These are phyloP conservation scores for Thelonectria blattea DNA, from an alignment of 2,329 filamentous ascomycete genomes.

Conservation along the genomic window DNA sequence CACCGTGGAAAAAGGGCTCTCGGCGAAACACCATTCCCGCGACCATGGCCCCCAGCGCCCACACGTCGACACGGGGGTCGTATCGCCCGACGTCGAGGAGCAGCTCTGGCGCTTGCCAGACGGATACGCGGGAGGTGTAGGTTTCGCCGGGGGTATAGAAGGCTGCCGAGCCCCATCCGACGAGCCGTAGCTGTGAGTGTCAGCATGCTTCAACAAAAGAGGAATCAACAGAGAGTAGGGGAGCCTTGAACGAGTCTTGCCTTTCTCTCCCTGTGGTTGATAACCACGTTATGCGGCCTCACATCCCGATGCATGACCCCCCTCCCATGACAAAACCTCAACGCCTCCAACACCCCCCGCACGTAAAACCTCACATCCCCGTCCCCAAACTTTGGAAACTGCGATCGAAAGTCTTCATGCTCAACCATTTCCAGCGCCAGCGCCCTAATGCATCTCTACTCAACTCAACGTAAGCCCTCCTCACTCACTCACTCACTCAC, in stretches of 20 bases:
- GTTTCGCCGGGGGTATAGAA: constrained; percentile 13
- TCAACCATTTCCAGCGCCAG: constrained; percentile 1
- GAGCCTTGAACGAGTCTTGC: neutral
- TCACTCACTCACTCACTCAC: no score
- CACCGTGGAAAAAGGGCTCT: constrained; percentile 97
- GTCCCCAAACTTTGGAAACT: constrained; percentile 7
- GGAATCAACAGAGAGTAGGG: no score
- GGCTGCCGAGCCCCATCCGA: constrained; percentile 12
- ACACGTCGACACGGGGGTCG: constrained; percentile 98
- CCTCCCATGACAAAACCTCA: constrained; percentile 7
- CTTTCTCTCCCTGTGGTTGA: constrained; percentile 4
- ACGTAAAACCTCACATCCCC: constrained; percentile 7
- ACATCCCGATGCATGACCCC: constrained; percentile 19
- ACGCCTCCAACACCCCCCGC: constrained; percentile 10
- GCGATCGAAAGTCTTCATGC: neutral
- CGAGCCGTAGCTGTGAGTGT: neutral
- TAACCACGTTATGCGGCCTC: constrained; percentile 12
- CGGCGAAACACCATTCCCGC: constrained; percentile 99
- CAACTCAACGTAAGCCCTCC: neutral
- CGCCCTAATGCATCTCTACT: neutral
- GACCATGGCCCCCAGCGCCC: constrained; percentile 98
- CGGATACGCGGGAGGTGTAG: neutral
- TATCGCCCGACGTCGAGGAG: constrained; percentile 97
- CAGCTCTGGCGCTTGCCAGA: constrained; percentile 91
- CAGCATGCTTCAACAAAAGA: no score